These are phyloP conservation scores for Limnanthes douglasii DNA, from an alignment of 345 rosid genomes.

Conservation along the genomic window DNA sequence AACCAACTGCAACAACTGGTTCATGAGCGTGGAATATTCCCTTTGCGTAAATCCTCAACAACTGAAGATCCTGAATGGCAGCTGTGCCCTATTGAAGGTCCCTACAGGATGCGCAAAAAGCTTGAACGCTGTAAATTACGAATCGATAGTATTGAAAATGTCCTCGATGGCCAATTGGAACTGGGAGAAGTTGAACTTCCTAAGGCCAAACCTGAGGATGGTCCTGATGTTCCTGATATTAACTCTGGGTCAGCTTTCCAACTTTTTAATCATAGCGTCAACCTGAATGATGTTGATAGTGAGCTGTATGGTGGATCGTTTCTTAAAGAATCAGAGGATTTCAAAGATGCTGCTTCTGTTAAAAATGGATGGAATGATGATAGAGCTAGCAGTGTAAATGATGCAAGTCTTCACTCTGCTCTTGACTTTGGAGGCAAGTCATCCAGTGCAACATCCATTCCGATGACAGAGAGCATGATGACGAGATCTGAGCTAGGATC, in stretches of 20 bases:
- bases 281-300: slow-evolving; percentile 19
- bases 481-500: slow-evolving; percentile 70
- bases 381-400: slow-evolving; percentile 74
- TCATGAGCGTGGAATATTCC: slow-evolving; percentile 93
- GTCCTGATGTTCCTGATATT: slow-evolving; percentile 45
- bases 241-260: slow-evolving; percentile 56
- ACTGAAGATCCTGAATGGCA: slow-evolving; percentile 85
- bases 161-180: slow-evolving; percentile 64
- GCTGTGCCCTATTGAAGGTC: slow-evolving; percentile 99
- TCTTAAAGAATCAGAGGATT: slow-evolving; percentile 35
- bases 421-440: slow-evolving; percentile 83
- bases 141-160: slow-evolving; percentile 72
- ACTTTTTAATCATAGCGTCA: slow-evolving; percentile 25
- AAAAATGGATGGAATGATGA: slow-evolving; percentile 87
- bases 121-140: slow-evolving; percentile 78
- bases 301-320: slow-evolving; percentile 52
- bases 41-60: slow-evolving; percentile 44
- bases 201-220: slow-evolving; percentile 38
- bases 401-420: slow-evolving; percentile 96
- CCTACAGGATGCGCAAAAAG: slow-evolving; percentile 99
- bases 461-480: slow-evolving; percentile 54
- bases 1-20: slow-evolving; percentile 93
- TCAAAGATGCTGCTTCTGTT: slow-evolving; percentile 35
- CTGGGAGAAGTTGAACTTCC: slow-evolving; percentile 48
- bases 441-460: slow-evolving; percentile 53